Percentiles rank a stretch among this genome's conserved stretches.
phyloP scores from a whole-genome alignment of 192 early-diverging fungal genomes.

The Coemansia sp. region DNA sequence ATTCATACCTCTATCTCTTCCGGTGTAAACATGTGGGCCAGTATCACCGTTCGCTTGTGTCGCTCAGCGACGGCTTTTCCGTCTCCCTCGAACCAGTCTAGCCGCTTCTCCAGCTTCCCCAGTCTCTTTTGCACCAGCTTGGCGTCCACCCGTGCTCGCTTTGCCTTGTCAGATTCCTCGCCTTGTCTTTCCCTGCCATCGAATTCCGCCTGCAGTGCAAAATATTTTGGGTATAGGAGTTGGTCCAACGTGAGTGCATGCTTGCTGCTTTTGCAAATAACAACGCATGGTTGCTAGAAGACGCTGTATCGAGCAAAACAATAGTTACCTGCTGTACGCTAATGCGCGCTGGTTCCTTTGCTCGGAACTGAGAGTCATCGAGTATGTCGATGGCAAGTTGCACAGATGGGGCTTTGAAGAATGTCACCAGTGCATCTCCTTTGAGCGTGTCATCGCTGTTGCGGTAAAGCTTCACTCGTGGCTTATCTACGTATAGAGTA shows the following conservation, averaged over 20 bases:
- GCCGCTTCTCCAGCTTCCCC: slow-evolving; percentile 81
- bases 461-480: slow-evolving; percentile 90
- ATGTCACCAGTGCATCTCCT: slow-evolving; percentile 93
- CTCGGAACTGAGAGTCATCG: slow-evolving; percentile 85
- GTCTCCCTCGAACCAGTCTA: slow-evolving; percentile 90
- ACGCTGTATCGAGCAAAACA: background rate
- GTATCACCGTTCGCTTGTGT: slow-evolving; percentile 80
- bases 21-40: slow-evolving; percentile 93
- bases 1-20: slow-evolving; percentile 51
- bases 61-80: slow-evolving; percentile 74
- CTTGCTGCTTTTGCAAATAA: background rate
- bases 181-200: slow-evolving; percentile 65
- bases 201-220: slow-evolving; percentile 73
- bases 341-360: slow-evolving; percentile 66
- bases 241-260: background rate
- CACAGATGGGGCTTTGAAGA: slow-evolving; percentile 90
- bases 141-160: slow-evolving; percentile 57
- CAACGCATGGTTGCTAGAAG: background rate
- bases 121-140: slow-evolving; percentile 66
- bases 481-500: slow-evolving; percentile 62
- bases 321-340: slow-evolving; percentile 65
- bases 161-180: slow-evolving; percentile 17
- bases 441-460: slow-evolving; percentile 70
- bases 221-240: background rate
- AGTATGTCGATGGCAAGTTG: slow-evolving; percentile 80